Evolutionary conservation across 768 basidiomycete genomes (phyloP), one percentile per base, ranked within the genome.

Genomic region (Phanerochaete carnosa): DNA sequence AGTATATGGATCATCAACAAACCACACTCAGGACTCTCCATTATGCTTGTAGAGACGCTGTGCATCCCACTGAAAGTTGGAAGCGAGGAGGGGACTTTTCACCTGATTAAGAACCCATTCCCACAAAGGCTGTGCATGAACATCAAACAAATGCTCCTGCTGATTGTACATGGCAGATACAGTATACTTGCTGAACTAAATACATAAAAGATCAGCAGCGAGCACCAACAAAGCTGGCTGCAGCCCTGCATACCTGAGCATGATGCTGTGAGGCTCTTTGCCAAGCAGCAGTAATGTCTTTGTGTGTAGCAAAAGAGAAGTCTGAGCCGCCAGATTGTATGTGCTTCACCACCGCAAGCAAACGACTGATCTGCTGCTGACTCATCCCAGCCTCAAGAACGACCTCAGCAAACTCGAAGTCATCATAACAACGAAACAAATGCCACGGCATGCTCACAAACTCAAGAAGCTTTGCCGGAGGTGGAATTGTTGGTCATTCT

Each of bases 361-460:
- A 8, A 4, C 4, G 5, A 19, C 11, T 19, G 19, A 43, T 19
- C 39, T 43, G 39, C 39, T 43, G 5, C 6, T 8, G 8, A 8
- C 19, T 43, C 39, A 43, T 43, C 4, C 39, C 39, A 19, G 11
- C 16, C 39, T 50, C 25, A 0, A 60, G 56, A 9, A 30, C 23
- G 15, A 63, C 11, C 22, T 62, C 47, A 2, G 63, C 60, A 45
- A 66, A 66, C 55, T 66, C 63, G 46, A 62, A 66, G 39, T 66
- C 59, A 7, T 5, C 25, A 12, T 55, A 49, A 12, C 51, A 57
- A 1, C 32, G 11, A 25, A 53, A 62, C n/a, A 57, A 57, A 1
- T 30, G 23, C 57, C 57, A 62, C 7, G 61, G 57, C n/a, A n/a
- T n/a, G n/a, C n/a, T n/a, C 25, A 46, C 43, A 4, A 9, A 9